phyloP scores from a whole-genome alignment of 257 asterid species.

The Striga asiatica region DNA sequence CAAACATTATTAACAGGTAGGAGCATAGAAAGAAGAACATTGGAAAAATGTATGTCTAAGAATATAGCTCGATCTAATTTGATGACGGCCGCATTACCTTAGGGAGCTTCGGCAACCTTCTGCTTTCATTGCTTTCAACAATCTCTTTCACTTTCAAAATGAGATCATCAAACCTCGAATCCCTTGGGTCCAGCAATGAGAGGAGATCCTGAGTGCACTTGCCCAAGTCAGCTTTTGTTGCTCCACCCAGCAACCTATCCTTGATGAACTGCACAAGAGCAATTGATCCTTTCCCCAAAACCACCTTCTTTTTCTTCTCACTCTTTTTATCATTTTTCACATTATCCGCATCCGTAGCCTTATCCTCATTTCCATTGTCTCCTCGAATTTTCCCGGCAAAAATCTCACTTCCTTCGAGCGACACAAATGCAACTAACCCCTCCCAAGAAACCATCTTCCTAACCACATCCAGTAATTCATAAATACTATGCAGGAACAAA shows the following conservation, averaged over 20 bases:
- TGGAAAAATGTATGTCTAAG: neutral
- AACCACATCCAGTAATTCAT: constrained; percentile 37
- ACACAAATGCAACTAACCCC: constrained; percentile 50
- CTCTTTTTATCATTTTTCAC: constrained; percentile 30
- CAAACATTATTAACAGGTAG: neutral
- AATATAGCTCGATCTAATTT: neutral
- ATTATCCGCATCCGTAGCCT: constrained; percentile 23
- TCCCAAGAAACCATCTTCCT: constrained; percentile 66
- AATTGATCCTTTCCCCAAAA: constrained; percentile 64
- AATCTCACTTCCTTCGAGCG: constrained; percentile 46
- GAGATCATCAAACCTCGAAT: constrained; percentile 33
- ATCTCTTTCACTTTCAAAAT: constrained; percentile 65
- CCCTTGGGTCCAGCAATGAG: constrained; percentile 44
- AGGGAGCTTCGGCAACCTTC: constrained; percentile 90
- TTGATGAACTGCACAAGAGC: constrained; percentile 59
- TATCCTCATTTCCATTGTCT: constrained; percentile 20
- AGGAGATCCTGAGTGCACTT: constrained; percentile 26
- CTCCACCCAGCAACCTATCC: constrained; percentile 36
- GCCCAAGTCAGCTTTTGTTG: constrained; percentile 25
- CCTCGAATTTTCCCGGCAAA: constrained; percentile 16
- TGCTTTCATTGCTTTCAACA: constrained; percentile 80
- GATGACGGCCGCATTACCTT: constrained; percentile 47
- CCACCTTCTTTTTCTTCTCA: constrained; percentile 65
- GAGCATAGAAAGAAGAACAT: neutral
- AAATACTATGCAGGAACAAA: constrained; percentile 31